These are phyloP conservation scores for Ambrosiella beaveri DNA, from an alignment of 2,329 filamentous ascomycete genomes.

Conservation along the genomic window DNA sequence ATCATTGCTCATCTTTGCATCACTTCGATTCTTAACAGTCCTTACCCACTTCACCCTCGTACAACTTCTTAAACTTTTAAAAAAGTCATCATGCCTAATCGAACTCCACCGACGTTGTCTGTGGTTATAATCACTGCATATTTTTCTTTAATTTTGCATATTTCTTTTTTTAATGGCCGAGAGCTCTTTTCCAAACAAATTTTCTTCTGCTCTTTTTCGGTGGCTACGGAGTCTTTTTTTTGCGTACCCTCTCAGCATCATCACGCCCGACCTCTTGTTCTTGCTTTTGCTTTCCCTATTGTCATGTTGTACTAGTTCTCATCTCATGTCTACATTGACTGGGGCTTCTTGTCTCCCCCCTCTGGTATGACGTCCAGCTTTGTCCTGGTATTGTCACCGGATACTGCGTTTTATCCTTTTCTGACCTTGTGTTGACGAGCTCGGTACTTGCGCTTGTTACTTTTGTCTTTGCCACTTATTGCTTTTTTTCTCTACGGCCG, in stretches of 20 bases:
- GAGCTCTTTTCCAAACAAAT: neutral
- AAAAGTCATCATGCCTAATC: slow-evolving; percentile 5
- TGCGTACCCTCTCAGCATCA: neutral
- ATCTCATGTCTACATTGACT: neutral
- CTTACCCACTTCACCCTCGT: slow-evolving; percentile 4
- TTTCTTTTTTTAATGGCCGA: slow-evolving; percentile 11
- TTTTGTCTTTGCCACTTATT: slow-evolving; percentile 5
- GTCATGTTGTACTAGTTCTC: neutral
- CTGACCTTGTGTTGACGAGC: neutral
- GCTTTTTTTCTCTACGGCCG: slow-evolving; percentile 5
- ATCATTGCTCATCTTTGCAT: slow-evolving; percentile 1
- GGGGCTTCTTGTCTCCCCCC: neutral
- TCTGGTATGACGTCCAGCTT: neutral
- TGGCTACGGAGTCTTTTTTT: slow-evolving; percentile 1
- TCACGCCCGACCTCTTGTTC: neutral
- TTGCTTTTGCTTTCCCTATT: neutral
- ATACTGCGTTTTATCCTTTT: neutral
- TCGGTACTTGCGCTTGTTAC: neutral
- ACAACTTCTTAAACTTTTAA: neutral
- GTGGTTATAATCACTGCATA: neutral
- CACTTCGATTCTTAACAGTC: slow-evolving; percentile 8
- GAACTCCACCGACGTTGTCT: neutral
- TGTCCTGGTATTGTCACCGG: neutral
- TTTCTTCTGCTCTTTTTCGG: neutral
- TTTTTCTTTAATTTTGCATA: slow-evolving; percentile 1